phyloP scores from a whole-genome alignment of 2,329 filamentous ascomycete genomes.

The Fusarium dlaminii region DNA sequence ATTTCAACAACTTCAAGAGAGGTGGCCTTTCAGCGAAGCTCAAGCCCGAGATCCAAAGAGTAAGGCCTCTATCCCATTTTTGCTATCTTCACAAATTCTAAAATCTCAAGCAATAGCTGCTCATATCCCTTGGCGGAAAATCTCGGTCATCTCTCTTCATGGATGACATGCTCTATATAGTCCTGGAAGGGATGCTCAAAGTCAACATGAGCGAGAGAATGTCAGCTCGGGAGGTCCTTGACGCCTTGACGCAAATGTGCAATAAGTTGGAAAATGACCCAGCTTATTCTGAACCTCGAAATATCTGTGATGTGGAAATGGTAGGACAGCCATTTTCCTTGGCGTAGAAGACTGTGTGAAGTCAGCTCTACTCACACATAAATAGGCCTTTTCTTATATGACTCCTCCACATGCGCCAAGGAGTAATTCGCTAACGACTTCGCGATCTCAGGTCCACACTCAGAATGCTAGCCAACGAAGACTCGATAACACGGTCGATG shows the following conservation, averaged over 20 bases:
- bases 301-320: neutral
- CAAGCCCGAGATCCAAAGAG: neutral
- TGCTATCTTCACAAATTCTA: neutral
- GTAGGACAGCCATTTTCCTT: neutral
- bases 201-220: neutral
- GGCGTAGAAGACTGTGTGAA: neutral
- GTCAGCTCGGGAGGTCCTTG: rapidly evolving
- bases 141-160: rapidly evolving
- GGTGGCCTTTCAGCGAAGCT: neutral
- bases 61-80: neutral
- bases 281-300: neutral
- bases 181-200: neutral
- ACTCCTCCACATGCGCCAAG: neutral
- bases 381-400: neutral
- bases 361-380: neutral
- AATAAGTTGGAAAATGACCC: rapidly evolving
- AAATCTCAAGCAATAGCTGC: neutral
- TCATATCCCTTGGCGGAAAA: neutral
- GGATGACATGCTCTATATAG: neutral
- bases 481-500: rapidly evolving
- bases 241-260: neutral
- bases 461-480: rapidly evolving
- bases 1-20: too few species aligned
- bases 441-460: neutral
- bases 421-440: neutral